A percentile compares a stretch with the other conserved stretches of the same genome.
Conservation (phyloP, 139 green algal species). For the Marvania coccoides region DNA sequence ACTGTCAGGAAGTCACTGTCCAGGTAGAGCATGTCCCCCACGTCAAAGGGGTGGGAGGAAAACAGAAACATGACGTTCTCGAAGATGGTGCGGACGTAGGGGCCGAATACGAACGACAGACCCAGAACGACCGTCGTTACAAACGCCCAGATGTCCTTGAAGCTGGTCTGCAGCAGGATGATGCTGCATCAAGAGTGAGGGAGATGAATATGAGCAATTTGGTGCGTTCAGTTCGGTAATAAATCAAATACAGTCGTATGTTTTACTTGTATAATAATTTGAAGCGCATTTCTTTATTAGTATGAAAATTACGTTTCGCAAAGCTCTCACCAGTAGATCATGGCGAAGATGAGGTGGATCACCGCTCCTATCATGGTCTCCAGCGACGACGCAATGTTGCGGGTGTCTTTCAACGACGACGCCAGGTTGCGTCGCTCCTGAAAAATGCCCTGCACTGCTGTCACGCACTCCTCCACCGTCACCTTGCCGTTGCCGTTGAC, state of each 20-base stretch:
- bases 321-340: neutral
- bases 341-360: conserved; percentile 16
- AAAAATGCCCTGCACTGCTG: conserved; percentile 11
- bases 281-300: too few species aligned
- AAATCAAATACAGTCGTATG: too few species aligned
- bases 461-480: conserved; percentile 22
- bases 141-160: neutral
- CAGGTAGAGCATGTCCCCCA: conserved; percentile 49
- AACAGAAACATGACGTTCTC: conserved; percentile 67
- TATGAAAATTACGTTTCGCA: too few species aligned
- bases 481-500: conserved; percentile 37
- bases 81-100: conserved; percentile 43
- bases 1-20: neutral
- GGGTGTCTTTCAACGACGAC: conserved; percentile 62
- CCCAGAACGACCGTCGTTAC: neutral
- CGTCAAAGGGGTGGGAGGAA: conserved; percentile 64
- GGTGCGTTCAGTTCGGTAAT: too few species aligned
- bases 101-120: conserved; percentile 50
- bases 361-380: conserved; percentile 47
- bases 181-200: too few species aligned
- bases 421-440: conserved; percentile 65
- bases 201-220: too few species aligned
- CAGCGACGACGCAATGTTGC: conserved; percentile 18
- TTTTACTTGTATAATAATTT: too few species aligned
- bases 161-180: neutral